These are phyloP conservation scores for Taphrina betulina DNA, from an alignment of 1,139 yeast genomes.

Conservation along the genomic window DNA sequence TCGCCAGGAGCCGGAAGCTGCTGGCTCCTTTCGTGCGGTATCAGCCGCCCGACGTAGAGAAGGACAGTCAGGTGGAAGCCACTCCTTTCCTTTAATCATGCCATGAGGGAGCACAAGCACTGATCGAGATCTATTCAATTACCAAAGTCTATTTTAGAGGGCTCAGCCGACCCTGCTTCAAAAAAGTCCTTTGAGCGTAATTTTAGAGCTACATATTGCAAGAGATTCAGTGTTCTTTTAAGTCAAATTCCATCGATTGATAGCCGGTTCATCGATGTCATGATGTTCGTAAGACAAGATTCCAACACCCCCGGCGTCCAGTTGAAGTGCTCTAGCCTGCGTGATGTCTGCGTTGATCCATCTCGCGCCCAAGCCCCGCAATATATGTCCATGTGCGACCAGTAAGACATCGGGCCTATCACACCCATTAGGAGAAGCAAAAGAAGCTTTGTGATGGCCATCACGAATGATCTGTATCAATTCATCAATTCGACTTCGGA, in stretches of 20 bases:
- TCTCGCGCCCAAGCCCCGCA: conserved; percentile 82
- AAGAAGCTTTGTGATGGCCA: conserved; percentile 9
- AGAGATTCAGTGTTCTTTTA: too few species aligned
- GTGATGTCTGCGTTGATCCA: conserved; percentile 68
- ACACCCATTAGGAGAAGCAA: too few species aligned
- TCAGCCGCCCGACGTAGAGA: not conserved
- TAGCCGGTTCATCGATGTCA: conserved; percentile 79
- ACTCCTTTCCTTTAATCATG: too few species aligned
- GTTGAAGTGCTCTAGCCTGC: conserved; percentile 71
- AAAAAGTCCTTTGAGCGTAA: too few species aligned
- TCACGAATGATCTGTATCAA: conserved; percentile 58
- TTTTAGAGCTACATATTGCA: too few species aligned
- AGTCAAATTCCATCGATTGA: conserved; percentile 41
- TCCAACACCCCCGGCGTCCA: conserved; percentile 96
- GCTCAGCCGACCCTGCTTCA: too few species aligned
- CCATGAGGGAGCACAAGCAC: too few species aligned
- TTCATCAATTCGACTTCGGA: conserved; percentile 67
- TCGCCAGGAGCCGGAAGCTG: conserved; percentile 6
- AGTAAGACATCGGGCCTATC: conserved; percentile 68
- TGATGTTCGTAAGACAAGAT: conserved; percentile 87
- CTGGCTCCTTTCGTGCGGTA: conserved; percentile 23
- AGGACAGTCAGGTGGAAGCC: too few species aligned
- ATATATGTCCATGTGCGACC: conserved; percentile 90
- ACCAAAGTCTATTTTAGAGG: too few species aligned
- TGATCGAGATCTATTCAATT: too few species aligned